Evolutionary conservation across 75 land plant genomes (phyloP).

Genomic region (Larix kaempferi): DNA sequence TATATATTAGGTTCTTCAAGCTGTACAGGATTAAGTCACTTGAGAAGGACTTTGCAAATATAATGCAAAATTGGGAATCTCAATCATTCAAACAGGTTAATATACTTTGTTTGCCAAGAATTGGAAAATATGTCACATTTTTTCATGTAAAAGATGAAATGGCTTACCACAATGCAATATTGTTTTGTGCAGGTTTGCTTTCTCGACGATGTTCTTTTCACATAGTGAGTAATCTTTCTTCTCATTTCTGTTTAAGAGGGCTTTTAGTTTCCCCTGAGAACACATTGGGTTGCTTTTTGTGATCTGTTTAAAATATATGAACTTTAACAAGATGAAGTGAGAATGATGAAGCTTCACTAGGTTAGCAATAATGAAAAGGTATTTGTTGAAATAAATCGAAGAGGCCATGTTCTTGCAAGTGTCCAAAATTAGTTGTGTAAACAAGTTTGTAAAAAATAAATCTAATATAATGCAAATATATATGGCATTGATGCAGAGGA

Average conservation of each 20-base stretch:
- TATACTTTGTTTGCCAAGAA: not conserved
- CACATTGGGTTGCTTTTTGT: not conserved
- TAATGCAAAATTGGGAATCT: not conserved
- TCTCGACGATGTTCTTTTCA: constrained; percentile 84
- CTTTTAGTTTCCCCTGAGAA: constrained; percentile 6
- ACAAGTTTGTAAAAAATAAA: not conserved
- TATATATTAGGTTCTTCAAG: too few species aligned
- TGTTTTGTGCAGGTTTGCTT: constrained; percentile 73
- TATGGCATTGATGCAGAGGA: constrained; percentile 47
- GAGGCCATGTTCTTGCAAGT: not conserved
- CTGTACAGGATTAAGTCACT: not conserved
- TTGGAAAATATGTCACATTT: not conserved
- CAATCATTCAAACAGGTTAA: not conserved
- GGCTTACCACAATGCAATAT: not conserved
- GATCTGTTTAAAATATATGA: constrained; percentile 5
- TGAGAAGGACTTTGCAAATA: not conserved
- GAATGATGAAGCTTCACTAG: not conserved
- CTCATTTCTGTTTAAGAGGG: not conserved
- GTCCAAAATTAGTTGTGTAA: not conserved
- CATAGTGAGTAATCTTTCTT: constrained; percentile 61
- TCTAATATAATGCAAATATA: not conserved
- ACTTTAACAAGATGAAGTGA: not conserved
- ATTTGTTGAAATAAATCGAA: not conserved
- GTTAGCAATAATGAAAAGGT: not conserved
- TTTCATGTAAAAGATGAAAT: not conserved